Base-by-base conservation (phyloP, 2,329 filamentous ascomycete genomes). In the Diplodia corticola region DNA sequence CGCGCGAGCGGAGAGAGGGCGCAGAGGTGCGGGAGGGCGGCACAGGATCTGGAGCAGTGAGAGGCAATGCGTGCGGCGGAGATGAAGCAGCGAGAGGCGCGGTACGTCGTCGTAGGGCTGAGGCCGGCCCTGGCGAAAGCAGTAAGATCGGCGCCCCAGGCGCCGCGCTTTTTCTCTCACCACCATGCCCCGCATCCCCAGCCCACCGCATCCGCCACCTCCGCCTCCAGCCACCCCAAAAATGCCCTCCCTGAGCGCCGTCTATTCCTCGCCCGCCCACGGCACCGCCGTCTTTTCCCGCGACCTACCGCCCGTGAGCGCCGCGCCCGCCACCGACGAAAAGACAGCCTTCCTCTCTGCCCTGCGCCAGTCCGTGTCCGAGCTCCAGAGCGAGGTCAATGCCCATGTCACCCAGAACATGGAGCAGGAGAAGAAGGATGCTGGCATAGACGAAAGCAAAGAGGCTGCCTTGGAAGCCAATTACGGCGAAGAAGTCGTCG, bases 401-500 rank as follows among this genome's bases (percentile, higher is more conserved):
- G 81, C 79, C 69, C 88, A 91, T 74, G 82, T 94, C 67, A 93
- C 91, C 5, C 75, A 81, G 63, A 86, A 88, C 66, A 93, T 93
- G 91, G 89, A 89, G 44, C 84, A 90, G 68, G 90, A 93, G 74
- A 90, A 89, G 73, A 73, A 67, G 57, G 73, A 67, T 48, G 72
- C 68, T 60, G 72, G 67, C 54, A 71, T 70, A 26, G 76, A 79
- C 59, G 76, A 78, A 65, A 75, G 77, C 64, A 77, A 75, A 64
- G 78, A 80, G 35, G 55, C 55, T 15, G 57, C 46, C 20, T 49
- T 66, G 22, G 91, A 92, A 74, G 87, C 91, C 72, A 90, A 93
- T 74, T 96, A 97, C 75, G 93, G 92, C 55, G 93, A 96, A 77
- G 92, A 96, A 76, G 86, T 88, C 26, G 81, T 86, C 13, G 88